These are phyloP conservation scores for Penicillium mononematosum DNA, from an alignment of 495 filamentous ascomycete genomes.

Conservation along the genomic window DNA sequence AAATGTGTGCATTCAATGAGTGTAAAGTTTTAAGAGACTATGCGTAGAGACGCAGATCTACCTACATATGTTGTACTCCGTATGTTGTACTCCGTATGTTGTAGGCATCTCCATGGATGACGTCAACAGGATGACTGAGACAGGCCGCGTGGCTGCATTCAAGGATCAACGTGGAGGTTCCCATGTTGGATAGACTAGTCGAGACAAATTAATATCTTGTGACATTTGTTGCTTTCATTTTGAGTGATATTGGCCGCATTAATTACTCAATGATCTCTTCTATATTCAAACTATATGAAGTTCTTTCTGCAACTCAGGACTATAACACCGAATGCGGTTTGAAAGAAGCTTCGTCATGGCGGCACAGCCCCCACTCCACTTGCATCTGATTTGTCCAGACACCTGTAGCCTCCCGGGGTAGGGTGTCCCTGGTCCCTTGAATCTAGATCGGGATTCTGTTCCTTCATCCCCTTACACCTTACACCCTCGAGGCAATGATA, in stretches of 20 bases:
- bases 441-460: constrained; percentile 3
- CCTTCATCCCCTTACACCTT: not conserved
- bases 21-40: not conserved
- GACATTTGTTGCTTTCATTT: not conserved
- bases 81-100: too few relatives aligned
- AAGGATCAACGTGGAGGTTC: not conserved
- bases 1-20: constrained; percentile 6
- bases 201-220: not conserved
- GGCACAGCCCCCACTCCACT: constrained; percentile 2
- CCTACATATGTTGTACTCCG: not conserved
- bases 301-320: not conserved
- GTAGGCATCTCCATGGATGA: too few relatives aligned
- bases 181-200: not conserved
- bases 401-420: not conserved
- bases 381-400: not conserved
- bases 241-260: not conserved
- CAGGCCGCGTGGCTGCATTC: constrained; percentile 1
- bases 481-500: constrained; percentile 1
- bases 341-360: constrained; percentile 7
- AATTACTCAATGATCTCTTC: not conserved
- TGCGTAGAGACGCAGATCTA: not conserved
- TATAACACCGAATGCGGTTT: not conserved
- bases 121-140: not conserved
- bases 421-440: not conserved
- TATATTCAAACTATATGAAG: not conserved